Conservation (phyloP, 2,329 filamentous ascomycete genomes). For the Exophiala calicioides region DNA sequence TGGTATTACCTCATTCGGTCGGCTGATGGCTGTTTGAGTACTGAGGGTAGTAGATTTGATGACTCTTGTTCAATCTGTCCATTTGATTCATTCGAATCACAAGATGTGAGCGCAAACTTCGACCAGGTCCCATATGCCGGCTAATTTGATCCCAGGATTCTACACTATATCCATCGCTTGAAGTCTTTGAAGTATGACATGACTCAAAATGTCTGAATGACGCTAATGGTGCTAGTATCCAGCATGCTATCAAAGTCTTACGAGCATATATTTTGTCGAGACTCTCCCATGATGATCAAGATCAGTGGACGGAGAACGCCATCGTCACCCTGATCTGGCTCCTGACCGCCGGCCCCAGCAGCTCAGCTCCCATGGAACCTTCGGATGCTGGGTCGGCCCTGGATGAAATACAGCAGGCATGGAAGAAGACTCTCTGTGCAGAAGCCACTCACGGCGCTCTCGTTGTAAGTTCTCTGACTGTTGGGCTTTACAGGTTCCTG, state of each 20-base stretch:
- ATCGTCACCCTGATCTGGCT: constrained; percentile 70
- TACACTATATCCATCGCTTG: constrained; percentile 68
- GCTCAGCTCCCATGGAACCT: neutral
- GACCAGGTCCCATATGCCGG: too few relatives aligned
- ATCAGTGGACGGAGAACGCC: constrained; percentile 67
- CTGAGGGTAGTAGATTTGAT: constrained; percentile 53
- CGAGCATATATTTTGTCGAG: constrained; percentile 64
- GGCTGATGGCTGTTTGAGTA: constrained; percentile 30
- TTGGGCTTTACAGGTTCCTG: constrained; percentile 12
- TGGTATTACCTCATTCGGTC: constrained; percentile 29
- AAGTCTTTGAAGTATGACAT: constrained; percentile 53
- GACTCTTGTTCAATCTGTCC: constrained; percentile 59
- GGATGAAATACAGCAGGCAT: constrained; percentile 49
- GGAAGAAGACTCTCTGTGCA: constrained; percentile 54
- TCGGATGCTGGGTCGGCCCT: constrained; percentile 44
- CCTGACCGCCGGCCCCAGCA: constrained; percentile 32
- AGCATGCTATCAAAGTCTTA: constrained; percentile 52
- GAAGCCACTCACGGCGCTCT: constrained; percentile 58
- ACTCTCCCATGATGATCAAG: constrained; percentile 52
- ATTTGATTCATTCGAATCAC: constrained; percentile 65
- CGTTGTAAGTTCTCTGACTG: constrained; percentile 37
- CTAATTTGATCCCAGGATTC: constrained; percentile 49
- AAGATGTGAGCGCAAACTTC: constrained; percentile 58
- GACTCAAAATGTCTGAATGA: constrained; percentile 43
- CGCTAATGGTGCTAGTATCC: constrained; percentile 33